These are phyloP conservation scores for Ogataea sp. DNA, from an alignment of 805 yeast genomes.

Conservation along the genomic window DNA sequence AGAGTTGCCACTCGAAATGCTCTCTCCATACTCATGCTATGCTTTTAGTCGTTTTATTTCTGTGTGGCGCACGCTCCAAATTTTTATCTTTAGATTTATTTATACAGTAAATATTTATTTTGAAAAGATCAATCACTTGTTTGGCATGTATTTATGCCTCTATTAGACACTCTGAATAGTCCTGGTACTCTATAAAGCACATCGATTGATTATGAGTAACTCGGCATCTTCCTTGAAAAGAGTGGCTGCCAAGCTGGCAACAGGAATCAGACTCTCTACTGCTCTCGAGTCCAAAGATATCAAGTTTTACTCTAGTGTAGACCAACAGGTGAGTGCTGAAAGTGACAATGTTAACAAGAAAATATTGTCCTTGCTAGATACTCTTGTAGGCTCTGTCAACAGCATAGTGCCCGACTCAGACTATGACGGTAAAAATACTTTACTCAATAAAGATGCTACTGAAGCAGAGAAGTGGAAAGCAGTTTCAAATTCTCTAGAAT, in stretches of 20 bases:
- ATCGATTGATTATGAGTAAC: not conserved
- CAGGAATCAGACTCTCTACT: constrained; percentile 56
- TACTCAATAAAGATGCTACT: constrained; percentile 21
- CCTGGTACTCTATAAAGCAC: too few relatives aligned
- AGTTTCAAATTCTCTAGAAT: constrained; percentile 57
- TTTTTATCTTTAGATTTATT: too few relatives aligned
- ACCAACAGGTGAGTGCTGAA: constrained; percentile 33
- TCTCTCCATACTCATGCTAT: too few relatives aligned
- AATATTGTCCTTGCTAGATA: constrained; percentile 39
- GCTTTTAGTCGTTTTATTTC: too few relatives aligned
- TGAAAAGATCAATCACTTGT: not conserved
- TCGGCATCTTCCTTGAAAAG: not conserved
- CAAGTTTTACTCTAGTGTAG: constrained; percentile 63
- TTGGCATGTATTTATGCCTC: not conserved
- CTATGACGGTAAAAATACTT: constrained; percentile 18
- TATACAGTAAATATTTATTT: too few relatives aligned
- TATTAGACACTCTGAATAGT: not conserved
- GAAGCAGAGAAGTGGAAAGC: constrained; percentile 49
- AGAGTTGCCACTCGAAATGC: too few relatives aligned
- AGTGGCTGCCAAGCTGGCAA: constrained; percentile 40
- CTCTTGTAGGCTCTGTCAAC: constrained; percentile 23
- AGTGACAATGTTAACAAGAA: constrained; percentile 33
- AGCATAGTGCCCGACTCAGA: constrained; percentile 17
- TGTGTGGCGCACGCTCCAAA: too few relatives aligned
- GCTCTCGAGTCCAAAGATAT: constrained; percentile 75